Evolutionary conservation across 768 basidiomycete genomes (phyloP).

Genomic region (Mycena maculata): DNA sequence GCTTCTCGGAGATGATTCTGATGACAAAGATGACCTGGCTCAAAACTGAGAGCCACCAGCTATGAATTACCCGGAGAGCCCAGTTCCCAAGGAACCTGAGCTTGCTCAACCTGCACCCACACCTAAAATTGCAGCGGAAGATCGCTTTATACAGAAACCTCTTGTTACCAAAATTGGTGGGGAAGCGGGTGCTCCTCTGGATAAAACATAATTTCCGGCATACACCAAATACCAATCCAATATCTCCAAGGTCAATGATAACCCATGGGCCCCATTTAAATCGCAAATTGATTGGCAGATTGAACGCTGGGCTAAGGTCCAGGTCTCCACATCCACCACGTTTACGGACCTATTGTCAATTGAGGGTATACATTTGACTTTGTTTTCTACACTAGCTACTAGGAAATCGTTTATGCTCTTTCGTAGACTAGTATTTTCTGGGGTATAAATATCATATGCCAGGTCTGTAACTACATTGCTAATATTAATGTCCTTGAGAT

Average conservation of each 20-base stretch:
- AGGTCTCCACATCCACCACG: constrained; percentile 49
- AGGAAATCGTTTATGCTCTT: too few relatives aligned
- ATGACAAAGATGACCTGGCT: too few relatives aligned
- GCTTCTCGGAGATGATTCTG: too few relatives aligned
- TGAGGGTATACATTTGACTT: constrained; percentile 44
- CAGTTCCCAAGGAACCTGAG: too few relatives aligned
- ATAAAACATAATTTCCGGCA: background rate
- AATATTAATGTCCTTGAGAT: too few relatives aligned
- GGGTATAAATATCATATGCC: too few relatives aligned
- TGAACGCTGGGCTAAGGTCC: constrained; percentile 52
- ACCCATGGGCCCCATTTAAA: constrained; percentile 46
- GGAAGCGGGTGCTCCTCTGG: background rate
- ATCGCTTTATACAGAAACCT: background rate
- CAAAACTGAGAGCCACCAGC: too few relatives aligned
- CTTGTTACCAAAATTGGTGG: background rate
- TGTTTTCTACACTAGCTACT: too few relatives aligned
- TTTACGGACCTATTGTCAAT: constrained; percentile 52
- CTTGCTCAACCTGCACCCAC: too few relatives aligned
- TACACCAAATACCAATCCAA: background rate
- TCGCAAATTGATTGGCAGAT: constrained; percentile 52
- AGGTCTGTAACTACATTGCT: too few relatives aligned
- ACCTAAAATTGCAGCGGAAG: background rate
- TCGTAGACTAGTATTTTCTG: too few relatives aligned
- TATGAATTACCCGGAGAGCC: too few relatives aligned
- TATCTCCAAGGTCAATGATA: constrained; percentile 10